These are phyloP conservation scores for Pelargonium myrrhifolium DNA, from an alignment of 441 rosid genomes.

Conservation along the genomic window DNA sequence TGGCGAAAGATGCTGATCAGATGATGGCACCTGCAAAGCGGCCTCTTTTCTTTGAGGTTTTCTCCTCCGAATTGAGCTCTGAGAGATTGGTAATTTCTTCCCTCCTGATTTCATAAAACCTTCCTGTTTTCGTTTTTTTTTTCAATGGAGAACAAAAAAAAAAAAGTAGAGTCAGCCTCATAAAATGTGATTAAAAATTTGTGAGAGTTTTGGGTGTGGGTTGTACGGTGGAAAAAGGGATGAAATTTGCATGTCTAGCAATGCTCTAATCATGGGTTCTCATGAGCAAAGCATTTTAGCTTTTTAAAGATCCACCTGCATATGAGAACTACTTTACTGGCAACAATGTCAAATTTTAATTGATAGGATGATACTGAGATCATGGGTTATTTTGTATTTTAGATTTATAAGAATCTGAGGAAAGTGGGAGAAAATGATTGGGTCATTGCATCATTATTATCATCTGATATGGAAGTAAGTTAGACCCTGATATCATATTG, in stretches of 20 bases:
- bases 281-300: neutral
- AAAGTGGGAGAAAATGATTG: neutral
- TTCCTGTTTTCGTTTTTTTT: neutral
- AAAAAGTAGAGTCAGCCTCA: conserved; percentile 10
- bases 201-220: too few species aligned
- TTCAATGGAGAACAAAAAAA: neutral
- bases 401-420: neutral
- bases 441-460: neutral
- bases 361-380: neutral
- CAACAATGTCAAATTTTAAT: neutral
- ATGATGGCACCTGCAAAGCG: conserved; percentile 25
- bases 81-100: conserved; percentile 31
- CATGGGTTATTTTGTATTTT: neutral
- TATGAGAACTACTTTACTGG: neutral
- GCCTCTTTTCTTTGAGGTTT: conserved; percentile 39
- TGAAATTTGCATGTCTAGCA: too few species aligned
- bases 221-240: too few species aligned
- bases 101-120: neutral
- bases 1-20: neutral
- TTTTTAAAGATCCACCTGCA: neutral
- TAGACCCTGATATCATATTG: neutral
- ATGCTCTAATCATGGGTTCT: too few species aligned
- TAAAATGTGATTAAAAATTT: neutral
- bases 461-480: neutral
- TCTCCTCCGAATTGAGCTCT: conserved; percentile 30